Base-by-base conservation (phyloP, 2,329 filamentous ascomycete genomes). In the Macrophomina pseudophaseolina region DNA sequence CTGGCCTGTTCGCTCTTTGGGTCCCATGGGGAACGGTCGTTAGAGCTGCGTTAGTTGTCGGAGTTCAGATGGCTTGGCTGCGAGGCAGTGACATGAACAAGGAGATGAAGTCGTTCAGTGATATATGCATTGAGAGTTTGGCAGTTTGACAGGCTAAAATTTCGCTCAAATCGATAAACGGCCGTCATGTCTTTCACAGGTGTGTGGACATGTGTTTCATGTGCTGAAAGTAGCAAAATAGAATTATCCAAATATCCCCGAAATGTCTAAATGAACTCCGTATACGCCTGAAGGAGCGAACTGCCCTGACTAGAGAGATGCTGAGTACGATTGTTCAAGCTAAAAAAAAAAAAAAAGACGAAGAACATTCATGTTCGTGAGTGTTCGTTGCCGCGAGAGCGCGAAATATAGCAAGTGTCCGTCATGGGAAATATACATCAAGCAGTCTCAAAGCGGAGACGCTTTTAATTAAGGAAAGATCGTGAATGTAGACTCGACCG, bases 171-270 rank as follows among this genome's bases (percentile, higher is more conserved):
- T 2, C 16, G 14, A 28, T 9, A 18, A 23, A 14, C 33, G 35
- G 18, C 38, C 35, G 53, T 58, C 14, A 32, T 16, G 11, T 16
- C 1, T 32, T 60, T 60, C 30, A 32, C 40, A 48, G n/a, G 30
- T 3, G 28, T 3, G 28, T 33, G 54, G 11, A 33, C 28, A 11
- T 7, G 11, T 4, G 0, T 23, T 1, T 44, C 23, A 3, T 23
- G 5, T 40, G 42, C 14, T 16, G 4, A 30, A 4, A 1, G 28
- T 28, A 16, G 33, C 5, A 28, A 14, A 28, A 48, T 33, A 28
- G 16, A 23, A 62, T 38, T 62, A 11, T 38, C 42, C 32, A 48
- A 35, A 38, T 40, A 62, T 44, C 56, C 48, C 42, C 42, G 48
- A 48, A 33, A 23, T 23, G 28, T 48, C 28, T 35, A 42, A 18